A percentile compares a stretch with the other conserved stretches of the same genome.
phyloP scores from a whole-genome alignment of 257 asterid species.

The Lavandula angustifolia region DNA sequence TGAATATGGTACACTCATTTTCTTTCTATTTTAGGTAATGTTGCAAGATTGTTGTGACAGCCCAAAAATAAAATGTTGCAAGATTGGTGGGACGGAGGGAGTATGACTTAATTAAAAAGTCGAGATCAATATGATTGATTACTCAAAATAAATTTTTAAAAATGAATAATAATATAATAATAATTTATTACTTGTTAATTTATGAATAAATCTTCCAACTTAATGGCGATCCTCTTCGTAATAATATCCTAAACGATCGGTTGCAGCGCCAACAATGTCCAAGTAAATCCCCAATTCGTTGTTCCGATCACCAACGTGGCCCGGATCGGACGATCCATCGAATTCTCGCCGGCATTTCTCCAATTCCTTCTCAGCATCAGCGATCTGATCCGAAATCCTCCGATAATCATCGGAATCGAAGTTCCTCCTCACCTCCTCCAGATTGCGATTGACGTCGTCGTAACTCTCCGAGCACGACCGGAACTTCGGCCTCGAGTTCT shows the following conservation, averaged over 20 bases:
- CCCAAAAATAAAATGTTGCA: no score
- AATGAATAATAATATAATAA: no score
- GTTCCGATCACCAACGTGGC: slow-evolving; percentile 27
- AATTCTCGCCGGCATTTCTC: slow-evolving; percentile 29
- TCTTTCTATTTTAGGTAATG: no score
- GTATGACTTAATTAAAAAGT: no score
- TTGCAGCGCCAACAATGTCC: slow-evolving; percentile 29
- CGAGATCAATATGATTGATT: no score
- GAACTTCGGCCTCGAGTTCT: slow-evolving; percentile 25
- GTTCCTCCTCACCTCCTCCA: slow-evolving; percentile 1
- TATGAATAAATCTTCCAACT: no score
- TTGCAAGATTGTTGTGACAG: no score
- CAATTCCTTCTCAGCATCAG: slow-evolving; percentile 29
- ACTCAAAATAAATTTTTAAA: no score
- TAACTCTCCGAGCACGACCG: slow-evolving; percentile 35
- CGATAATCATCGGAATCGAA: slow-evolving; percentile 9
- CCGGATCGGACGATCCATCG: slow-evolving; percentile 24
- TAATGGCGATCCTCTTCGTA: not conserved
- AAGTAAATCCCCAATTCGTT: slow-evolving; percentile 26
- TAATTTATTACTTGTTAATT: no score
- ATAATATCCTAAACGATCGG: not conserved
- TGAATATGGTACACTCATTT: no score
- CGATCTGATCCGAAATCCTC: not conserved
- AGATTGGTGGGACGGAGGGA: no score
- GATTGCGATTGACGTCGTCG: slow-evolving; percentile 30